Evolutionary conservation across 306 rosid species (phyloP), one percentile per base, ranked within the genome.

Genomic region (Trichosanthes truncata): DNA sequence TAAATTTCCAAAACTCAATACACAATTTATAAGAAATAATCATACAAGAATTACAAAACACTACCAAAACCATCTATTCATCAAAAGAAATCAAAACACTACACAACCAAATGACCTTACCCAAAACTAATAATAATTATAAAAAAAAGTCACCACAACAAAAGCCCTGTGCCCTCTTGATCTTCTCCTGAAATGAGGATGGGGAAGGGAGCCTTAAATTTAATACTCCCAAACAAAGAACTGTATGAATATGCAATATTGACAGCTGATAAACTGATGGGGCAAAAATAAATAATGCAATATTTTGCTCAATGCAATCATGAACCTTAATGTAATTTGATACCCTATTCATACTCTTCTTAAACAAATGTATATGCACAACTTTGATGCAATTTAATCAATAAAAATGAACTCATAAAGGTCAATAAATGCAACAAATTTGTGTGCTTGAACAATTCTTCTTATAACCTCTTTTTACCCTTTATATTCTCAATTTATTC

Each of bases 351-450:
- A 48, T 73, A 26, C 8, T 73, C 56, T 49, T 11, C 60, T 49
- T 21, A 45, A 41, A 73, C 38, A 46, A 72, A 23, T 73, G 77
- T 29, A 25, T 46, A 73, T 48, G 41, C 78, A 73, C 78, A 73
- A 29, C 78, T 48, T 73, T 29, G n/a, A 73, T 48, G 60, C 78
- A 73, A 73, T 48, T 73, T 48, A 48, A 48, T 73, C 59, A 48
- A 73, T 15, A 25, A 3, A 73, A 73, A 29, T 26, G 25, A 73
- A 29, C 60, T 15, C 78, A 71, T 43, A 73, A 73, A 48, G 60
- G 8, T 17, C 55, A 71, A 49, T 1, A 26, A 73, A 48, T 73
- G 41, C 59, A 73, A 73, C 36, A 73, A 73, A n/a, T 25, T 72
- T 45, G 52, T 69, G 76, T 40, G 52, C 53, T 40, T 41, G 35